A percentile compares a stretch with the other conserved stretches of the same genome.
Conservation (phyloP, 768 basidiomycete genomes). For the Clitopilus hobsonii region DNA sequence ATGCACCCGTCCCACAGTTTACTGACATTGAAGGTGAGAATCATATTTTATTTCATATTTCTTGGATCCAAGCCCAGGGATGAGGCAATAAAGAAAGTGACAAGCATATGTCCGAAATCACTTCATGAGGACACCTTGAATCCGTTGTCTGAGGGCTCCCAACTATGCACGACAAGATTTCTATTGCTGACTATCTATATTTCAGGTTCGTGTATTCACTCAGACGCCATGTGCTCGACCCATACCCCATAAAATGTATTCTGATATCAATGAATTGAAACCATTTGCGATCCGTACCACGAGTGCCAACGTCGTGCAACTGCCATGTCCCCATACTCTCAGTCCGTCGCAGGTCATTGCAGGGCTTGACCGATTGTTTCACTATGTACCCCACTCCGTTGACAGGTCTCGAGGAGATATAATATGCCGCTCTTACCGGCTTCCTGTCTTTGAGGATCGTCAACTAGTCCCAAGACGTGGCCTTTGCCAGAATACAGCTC, state of each 20-base stretch:
- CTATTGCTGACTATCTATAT: background rate
- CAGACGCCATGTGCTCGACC: background rate
- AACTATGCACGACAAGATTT: background rate
- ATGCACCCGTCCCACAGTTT: no score
- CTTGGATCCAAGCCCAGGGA: constrained; percentile 32
- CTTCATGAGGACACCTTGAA: constrained; percentile 47
- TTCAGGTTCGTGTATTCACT: background rate
- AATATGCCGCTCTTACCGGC: background rate
- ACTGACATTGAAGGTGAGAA: constrained; percentile 7
- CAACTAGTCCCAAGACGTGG: no score
- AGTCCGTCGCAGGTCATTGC: background rate
- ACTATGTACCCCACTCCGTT: background rate
- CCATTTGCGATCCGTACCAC: background rate
- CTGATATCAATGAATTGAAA: background rate
- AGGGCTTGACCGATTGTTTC: no score
- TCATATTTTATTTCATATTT: constrained; percentile 1
- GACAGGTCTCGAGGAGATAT: background rate
- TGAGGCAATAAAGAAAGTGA: constrained; percentile 37
- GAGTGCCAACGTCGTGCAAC: background rate
- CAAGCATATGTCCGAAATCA: constrained; percentile 75
- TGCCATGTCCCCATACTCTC: no score
- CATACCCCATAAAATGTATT: background rate
- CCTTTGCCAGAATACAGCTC: no score
- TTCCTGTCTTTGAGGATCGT: no score
- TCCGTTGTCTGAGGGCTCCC: constrained; percentile 40